Conservation (phyloP, 805 yeast species). For the Kuraishia borneana region DNA sequence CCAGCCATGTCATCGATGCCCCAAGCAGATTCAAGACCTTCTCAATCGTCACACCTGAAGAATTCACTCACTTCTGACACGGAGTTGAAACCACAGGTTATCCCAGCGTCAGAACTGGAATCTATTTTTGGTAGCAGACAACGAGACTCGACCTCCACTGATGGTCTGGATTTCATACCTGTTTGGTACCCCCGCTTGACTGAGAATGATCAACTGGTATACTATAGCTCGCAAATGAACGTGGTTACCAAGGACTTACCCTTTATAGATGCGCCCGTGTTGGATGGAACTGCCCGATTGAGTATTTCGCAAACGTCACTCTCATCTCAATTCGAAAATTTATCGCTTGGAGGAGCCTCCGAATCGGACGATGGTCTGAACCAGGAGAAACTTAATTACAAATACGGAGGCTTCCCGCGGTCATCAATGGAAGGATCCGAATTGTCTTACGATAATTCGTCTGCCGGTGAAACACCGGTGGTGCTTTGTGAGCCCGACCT, state of each 20-base stretch:
- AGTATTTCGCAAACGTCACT: slow-evolving; percentile 15
- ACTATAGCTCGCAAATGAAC: slow-evolving; percentile 49
- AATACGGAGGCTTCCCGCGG: slow-evolving; percentile 3
- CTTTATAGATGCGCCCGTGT: slow-evolving; percentile 14
- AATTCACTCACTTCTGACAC: slow-evolving; percentile 1
- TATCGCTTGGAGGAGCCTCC: slow-evolving; percentile 5
- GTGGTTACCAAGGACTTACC: slow-evolving; percentile 53
- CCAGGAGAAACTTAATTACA: not conserved
- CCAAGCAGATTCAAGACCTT: slow-evolving; percentile 4
- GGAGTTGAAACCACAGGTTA: not conserved
- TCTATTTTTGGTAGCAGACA: not conserved
- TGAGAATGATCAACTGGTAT: slow-evolving; percentile 41
- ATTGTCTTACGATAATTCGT: not conserved
- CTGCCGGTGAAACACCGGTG: not conserved
- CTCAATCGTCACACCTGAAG: slow-evolving; percentile 4
- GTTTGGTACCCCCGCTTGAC: slow-evolving; percentile 58
- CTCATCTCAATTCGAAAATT: slow-evolving; percentile 12
- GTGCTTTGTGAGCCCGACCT: slow-evolving; percentile 18
- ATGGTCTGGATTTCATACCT: slow-evolving; percentile 16
- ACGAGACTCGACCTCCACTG: too few relatives aligned
- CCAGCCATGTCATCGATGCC: slow-evolving; percentile 18
- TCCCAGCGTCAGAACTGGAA: not conserved
- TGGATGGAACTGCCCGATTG: slow-evolving; percentile 20
- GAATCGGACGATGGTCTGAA: not conserved
- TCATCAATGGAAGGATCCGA: slow-evolving; percentile 3